A percentile compares a stretch with the other conserved stretches of the same genome.
phyloP scores from a whole-genome alignment of 2,329 filamentous ascomycete genomes.

The Colletotrichum tofieldiae region DNA sequence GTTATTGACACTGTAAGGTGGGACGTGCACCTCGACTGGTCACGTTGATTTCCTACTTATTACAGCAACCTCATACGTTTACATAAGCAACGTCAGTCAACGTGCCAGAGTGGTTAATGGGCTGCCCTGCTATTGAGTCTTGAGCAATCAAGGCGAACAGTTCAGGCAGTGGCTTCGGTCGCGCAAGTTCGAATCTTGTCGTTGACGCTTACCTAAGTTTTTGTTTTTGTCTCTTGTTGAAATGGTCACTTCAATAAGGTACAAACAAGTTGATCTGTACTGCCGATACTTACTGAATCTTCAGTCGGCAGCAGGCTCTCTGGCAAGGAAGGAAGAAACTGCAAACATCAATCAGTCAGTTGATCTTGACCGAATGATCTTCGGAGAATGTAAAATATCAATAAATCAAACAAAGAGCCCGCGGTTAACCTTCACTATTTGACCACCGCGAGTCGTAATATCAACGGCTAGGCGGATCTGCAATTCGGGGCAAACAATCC shows the following conservation, averaged over 20 bases:
- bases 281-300: not conserved
- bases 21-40: too few species aligned
- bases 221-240: too few species aligned
- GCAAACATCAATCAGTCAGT: not conserved
- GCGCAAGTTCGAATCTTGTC: slow-evolving; percentile 44
- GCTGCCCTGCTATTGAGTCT: slow-evolving; percentile 37
- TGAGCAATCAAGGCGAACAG: not conserved
- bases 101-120: slow-evolving; percentile 44
- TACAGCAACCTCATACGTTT: too few species aligned
- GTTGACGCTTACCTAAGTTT: slow-evolving; percentile 5
- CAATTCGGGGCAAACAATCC: slow-evolving; percentile 16
- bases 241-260: too few species aligned
- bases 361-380: not conserved
- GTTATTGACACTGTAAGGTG: too few species aligned
- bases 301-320: not conserved
- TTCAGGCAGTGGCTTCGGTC: slow-evolving; percentile 42
- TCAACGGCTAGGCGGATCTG: not conserved
- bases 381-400: not conserved
- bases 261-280: too few species aligned
- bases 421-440: not conserved
- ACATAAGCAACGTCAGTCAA: slow-evolving; percentile 35
- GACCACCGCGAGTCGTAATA: not conserved
- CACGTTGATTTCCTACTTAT: too few species aligned
- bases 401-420: not conserved
- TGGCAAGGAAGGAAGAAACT: not conserved